Evolutionary conservation across 306 rosid genomes (phyloP).

Genomic region (Arachis stenosperma): DNA sequence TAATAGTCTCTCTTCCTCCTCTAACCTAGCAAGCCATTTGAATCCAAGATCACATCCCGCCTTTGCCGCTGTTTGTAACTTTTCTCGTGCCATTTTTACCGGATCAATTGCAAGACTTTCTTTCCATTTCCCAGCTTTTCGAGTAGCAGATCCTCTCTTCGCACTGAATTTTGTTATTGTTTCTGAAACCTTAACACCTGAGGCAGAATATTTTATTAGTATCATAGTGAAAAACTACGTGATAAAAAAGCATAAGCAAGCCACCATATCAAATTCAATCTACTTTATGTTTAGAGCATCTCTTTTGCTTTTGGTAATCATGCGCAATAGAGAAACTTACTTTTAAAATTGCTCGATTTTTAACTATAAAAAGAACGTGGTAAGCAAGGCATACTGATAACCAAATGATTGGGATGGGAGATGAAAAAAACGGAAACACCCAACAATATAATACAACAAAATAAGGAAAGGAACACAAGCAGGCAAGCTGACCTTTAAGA

Average conservation of each 20-base stretch:
- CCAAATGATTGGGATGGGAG: too few species aligned
- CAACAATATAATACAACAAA: too few species aligned
- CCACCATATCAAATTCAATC: slow-evolving; percentile 17
- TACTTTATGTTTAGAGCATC: slow-evolving; percentile 10
- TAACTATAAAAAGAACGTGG: neutral
- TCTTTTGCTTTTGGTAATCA: slow-evolving; percentile 18
- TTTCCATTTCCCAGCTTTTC: slow-evolving; percentile 48
- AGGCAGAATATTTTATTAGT: slow-evolving; percentile 35
- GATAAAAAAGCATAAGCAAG: neutral
- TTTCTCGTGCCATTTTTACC: slow-evolving; percentile 80
- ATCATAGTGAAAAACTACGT: neutral
- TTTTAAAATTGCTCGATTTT: neutral
- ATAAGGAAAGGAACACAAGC: neutral
- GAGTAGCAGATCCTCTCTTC: slow-evolving; percentile 52
- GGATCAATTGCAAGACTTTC: slow-evolving; percentile 51
- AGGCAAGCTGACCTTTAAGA: slow-evolving; percentile 45
- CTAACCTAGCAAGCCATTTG: slow-evolving; percentile 81
- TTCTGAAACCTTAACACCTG: slow-evolving; percentile 81
- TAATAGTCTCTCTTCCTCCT: slow-evolving; percentile 72
- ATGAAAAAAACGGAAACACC: too few species aligned
- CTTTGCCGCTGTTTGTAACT: slow-evolving; percentile 79
- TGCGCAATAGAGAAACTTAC: neutral
- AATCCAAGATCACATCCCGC: slow-evolving; percentile 89
- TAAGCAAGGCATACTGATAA: too few species aligned
- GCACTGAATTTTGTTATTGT: slow-evolving; percentile 52